A percentile compares a stretch with the other conserved stretches of the same genome.
Conservation (phyloP, 139 green algal genomes). For the Chlorella vulgaris region DNA sequence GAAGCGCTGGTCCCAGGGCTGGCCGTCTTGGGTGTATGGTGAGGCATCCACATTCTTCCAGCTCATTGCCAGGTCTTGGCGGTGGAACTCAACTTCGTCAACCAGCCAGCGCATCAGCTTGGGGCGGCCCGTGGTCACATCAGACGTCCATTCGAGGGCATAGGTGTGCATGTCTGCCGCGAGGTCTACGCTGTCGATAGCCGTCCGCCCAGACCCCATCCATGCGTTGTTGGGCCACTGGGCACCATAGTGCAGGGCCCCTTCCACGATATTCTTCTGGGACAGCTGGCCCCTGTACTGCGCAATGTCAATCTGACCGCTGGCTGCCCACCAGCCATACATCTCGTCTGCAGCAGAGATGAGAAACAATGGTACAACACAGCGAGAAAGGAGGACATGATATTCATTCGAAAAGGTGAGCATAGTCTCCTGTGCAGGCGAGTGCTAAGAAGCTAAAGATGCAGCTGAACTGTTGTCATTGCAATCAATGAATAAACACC, state of each 20-base stretch:
- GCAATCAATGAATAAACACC: no score
- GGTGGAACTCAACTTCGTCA: neutral
- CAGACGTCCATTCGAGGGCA: constrained; percentile 8
- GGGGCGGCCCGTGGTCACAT: neutral
- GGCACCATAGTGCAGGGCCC: constrained; percentile 30
- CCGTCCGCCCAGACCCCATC: neutral
- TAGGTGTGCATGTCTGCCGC: neutral
- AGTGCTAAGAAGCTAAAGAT: no score
- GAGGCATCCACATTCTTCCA: neutral
- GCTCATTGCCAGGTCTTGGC: neutral
- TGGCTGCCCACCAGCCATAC: constrained; percentile 34
- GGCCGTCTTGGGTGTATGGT: constrained; percentile 2
- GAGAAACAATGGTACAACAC: neutral
- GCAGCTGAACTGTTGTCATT: no score
- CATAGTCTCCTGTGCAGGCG: no score
- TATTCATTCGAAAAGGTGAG: no score
- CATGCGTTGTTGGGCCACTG: constrained; percentile 23
- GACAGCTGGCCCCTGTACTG: neutral
- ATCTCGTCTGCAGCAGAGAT: neutral
- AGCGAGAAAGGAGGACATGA: neutral
- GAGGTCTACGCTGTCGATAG: neutral
- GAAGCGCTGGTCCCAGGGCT: constrained; percentile 32
- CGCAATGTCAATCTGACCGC: constrained; percentile 36
- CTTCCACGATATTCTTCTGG: neutral
- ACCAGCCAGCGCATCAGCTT: constrained; percentile 6